Evolutionary conservation across 345 rosid genomes (phyloP).

Genomic region (Physaria fendleri): DNA sequence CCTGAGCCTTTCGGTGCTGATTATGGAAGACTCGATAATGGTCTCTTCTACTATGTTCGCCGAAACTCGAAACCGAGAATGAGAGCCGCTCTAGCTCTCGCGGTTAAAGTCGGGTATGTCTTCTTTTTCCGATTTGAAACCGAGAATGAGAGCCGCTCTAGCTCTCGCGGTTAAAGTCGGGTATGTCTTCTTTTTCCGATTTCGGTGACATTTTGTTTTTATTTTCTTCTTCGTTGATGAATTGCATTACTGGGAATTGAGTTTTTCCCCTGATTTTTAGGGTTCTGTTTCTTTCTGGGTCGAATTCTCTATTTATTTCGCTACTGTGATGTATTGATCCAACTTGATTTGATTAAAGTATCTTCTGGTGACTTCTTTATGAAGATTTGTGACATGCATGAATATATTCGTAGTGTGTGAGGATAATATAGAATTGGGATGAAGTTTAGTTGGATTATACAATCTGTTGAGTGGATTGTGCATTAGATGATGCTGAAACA

Average conservation of each 20-base stretch:
- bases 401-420: background rate
- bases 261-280: background rate
- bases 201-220: background rate
- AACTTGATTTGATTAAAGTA: slow-evolving; percentile 7
- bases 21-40: slow-evolving; percentile 71
- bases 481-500: slow-evolving; percentile 30
- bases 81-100: slow-evolving; percentile 90
- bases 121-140: slow-evolving; percentile 57
- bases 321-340: slow-evolving; percentile 4
- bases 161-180: slow-evolving; percentile 86
- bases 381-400: slow-evolving; percentile 8
- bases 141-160: slow-evolving; percentile 83
- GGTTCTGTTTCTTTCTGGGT: background rate
- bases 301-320: slow-evolving; percentile 3
- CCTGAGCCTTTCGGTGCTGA: slow-evolving; percentile 68
- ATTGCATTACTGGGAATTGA: background rate
- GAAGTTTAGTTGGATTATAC: background rate
- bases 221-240: background rate
- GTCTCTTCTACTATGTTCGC: slow-evolving; percentile 80
- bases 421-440: background rate
- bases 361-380: background rate
- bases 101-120: slow-evolving; percentile 69
- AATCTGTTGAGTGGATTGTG: background rate
- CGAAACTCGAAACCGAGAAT: slow-evolving; percentile 78
- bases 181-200: slow-evolving; percentile 25